phyloP scores from a whole-genome alignment of 2,329 filamentous ascomycete species.

The Phialophora macrospora region DNA sequence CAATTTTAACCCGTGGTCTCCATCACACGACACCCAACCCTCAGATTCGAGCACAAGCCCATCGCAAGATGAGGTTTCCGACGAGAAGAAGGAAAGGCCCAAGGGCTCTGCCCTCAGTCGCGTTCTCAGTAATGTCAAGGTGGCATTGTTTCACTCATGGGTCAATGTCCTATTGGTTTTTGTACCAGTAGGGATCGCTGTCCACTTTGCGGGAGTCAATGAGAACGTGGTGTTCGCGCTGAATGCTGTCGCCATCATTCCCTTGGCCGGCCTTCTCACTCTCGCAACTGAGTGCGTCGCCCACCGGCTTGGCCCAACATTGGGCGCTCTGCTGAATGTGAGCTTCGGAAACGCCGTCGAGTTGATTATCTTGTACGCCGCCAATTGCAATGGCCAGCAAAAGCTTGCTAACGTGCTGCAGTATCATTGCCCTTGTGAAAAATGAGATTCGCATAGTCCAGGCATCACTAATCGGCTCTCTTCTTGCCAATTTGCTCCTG shows the following conservation, averaged over 20 bases:
- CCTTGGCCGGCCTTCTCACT: constrained; percentile 83
- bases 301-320: constrained; percentile 70
- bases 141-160: constrained; percentile 79
- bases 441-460: constrained; percentile 82
- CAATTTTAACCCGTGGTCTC: constrained; percentile 38
- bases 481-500: constrained; percentile 85
- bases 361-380: constrained; percentile 63
- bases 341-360: constrained; percentile 92
- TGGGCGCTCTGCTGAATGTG: constrained; percentile 87
- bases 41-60: constrained; percentile 2
- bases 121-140: constrained; percentile 50
- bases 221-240: constrained; percentile 75
- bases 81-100: constrained; percentile 23
- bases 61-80: constrained; percentile 17
- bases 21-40: constrained; percentile 8
- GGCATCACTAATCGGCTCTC: constrained; percentile 88
- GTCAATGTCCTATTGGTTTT: constrained; percentile 81
- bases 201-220: constrained; percentile 67
- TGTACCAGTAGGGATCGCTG: constrained; percentile 77
- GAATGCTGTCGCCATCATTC: constrained; percentile 92
- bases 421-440: constrained; percentile 72
- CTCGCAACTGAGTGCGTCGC: constrained; percentile 91
- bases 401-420: constrained; percentile 3
- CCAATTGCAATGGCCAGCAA: neutral
- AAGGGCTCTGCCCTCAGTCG: constrained; percentile 28